These are phyloP conservation scores for Physcomitrellopsis africana DNA, from an alignment of 225 moss, liverwort and hornwort species.

Conservation along the genomic window DNA sequence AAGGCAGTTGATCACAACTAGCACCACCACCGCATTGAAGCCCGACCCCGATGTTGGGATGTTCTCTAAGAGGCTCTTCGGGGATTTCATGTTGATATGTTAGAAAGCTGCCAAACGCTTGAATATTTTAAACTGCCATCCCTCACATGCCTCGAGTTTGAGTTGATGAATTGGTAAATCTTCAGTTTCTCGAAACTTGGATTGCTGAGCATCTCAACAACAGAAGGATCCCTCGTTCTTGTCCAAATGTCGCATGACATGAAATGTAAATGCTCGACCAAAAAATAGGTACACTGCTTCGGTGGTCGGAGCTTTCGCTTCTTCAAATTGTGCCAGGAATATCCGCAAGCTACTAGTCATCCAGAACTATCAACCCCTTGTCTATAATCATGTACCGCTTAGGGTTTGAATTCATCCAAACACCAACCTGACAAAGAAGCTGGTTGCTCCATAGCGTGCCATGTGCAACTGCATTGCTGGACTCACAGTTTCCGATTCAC, in stretches of 20 bases:
- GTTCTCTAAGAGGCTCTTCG: conserved; percentile 17
- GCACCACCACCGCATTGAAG: conserved; percentile 31
- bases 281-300: too few species aligned
- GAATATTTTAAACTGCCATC: too few species aligned
- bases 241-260: neutral
- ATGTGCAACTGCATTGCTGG: conserved; percentile 17
- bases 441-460: neutral
- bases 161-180: too few species aligned
- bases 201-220: neutral
- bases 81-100: conserved; percentile 29
- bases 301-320: too few species aligned
- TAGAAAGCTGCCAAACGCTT: neutral
- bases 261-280: neutral
- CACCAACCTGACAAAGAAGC: conserved; percentile 21
- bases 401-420: conserved; percentile 22
- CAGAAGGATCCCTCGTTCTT: too few species aligned
- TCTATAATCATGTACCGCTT: too few species aligned
- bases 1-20: conserved; percentile 39
- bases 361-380: too few species aligned
- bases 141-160: too few species aligned
- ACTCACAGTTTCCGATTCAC: neutral
- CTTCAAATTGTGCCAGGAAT: too few species aligned
- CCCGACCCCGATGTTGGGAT: conserved; percentile 9
- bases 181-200: neutral
- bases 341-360: too few species aligned